Evolutionary conservation across 495 filamentous ascomycete genomes (phyloP), one percentile per base, ranked within the genome.

Genomic region (Podospora pseudocomata): DNA sequence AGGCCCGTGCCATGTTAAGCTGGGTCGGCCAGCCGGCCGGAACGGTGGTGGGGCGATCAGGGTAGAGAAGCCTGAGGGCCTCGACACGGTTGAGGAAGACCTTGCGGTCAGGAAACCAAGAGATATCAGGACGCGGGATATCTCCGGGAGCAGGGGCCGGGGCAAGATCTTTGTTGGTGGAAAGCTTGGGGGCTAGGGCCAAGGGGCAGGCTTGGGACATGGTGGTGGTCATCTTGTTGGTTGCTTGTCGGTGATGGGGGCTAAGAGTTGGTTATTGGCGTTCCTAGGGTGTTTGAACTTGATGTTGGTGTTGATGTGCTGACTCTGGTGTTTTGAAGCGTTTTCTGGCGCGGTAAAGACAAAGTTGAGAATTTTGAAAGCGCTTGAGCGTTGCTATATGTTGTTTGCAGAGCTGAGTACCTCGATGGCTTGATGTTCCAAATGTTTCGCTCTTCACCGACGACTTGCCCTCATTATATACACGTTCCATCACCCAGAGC

Each of bases 41-140:
- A 4, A 77, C 49, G 23, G 73, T 68, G 28, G 73, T 75, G 19
- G 68, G 75, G 13, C 75, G 73, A 63, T 77, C 53, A 0, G 65
- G 70, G 61, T 69, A 55, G 39, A 74, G 70, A 0, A 53, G 30
- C 34, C 68, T 67, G 28, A 75, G 67, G 18, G 65, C 64, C 65
- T 74, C 70, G 16, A 74, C 75, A 5, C 75, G 72, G 54, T 75
- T 67, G 59, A 70, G 72, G 70, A 64, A 75, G 49, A 71, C 69
- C 65, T 77, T 75, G 70, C 70, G 72, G 2, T 70, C 71, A 3
- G 75, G 75, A n/a, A 75, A 70, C 75, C 75, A 77, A 2, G 68
- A 69, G 54, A 75, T 77, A 44, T 75, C 70, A 20, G 75, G 75
- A 4, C 75, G 39, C 13, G 60, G 13, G 68, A 39, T 16, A 71